These are phyloP conservation scores for Penicillium sp. DNA, from an alignment of 2,329 filamentous ascomycete species.

Conservation along the genomic window DNA sequence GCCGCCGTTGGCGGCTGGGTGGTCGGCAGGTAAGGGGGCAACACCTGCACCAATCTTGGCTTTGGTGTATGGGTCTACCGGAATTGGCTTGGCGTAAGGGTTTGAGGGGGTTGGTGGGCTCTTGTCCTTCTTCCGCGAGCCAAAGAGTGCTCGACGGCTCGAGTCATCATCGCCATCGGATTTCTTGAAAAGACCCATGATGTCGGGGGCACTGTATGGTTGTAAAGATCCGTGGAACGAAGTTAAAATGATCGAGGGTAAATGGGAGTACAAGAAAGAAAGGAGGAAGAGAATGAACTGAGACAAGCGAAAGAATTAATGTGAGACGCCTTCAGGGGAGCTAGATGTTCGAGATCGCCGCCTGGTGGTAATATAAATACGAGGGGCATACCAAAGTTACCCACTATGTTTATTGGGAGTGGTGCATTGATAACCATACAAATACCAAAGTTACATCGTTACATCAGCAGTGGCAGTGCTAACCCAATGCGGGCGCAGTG, in stretches of 20 bases:
- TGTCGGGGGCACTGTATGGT: not conserved
- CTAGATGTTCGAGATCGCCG: slow-evolving; percentile 8
- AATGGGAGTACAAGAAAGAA: not conserved
- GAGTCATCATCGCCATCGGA: slow-evolving; percentile 45
- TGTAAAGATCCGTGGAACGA: not conserved
- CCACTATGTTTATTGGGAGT: rapidly evolving
- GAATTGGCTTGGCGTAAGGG: slow-evolving; percentile 49
- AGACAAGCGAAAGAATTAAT: slow-evolving; percentile 7
- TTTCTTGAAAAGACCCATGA: slow-evolving; percentile 45
- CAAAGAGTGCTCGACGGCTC: slow-evolving; percentile 52
- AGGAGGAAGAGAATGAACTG: slow-evolving; percentile 8
- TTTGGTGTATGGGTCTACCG: slow-evolving; percentile 48
- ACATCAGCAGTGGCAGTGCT: slow-evolving; percentile 14
- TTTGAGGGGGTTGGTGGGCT: slow-evolving; percentile 45
- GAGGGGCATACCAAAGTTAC: not conserved
- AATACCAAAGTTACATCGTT: slow-evolving; percentile 12
- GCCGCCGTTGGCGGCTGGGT: slow-evolving; percentile 21
- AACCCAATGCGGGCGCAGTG: slow-evolving; percentile 12
- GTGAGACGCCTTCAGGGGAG: slow-evolving; percentile 11
- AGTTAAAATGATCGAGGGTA: not conserved
- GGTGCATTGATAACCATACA: not conserved
- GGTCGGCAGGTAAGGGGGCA: slow-evolving; percentile 29
- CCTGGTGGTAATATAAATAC: slow-evolving; percentile 4
- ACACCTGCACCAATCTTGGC: slow-evolving; percentile 40
- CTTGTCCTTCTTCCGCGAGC: slow-evolving; percentile 48